A percentile compares a stretch with the other conserved stretches of the same genome.
phyloP scores from a whole-genome alignment of 108 stramenopile species.

The Discostella stelligeroides region DNA sequence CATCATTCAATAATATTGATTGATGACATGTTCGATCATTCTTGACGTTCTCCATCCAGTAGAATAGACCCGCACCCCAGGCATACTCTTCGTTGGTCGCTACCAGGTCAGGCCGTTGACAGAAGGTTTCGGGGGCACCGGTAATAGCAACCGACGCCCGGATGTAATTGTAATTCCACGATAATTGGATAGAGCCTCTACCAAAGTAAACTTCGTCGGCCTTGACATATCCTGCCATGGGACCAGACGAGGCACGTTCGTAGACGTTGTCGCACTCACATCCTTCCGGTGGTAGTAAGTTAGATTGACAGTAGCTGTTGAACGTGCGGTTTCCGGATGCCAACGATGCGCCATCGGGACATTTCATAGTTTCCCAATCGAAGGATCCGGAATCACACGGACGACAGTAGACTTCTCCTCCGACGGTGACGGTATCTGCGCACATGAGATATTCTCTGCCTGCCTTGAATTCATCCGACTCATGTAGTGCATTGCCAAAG shows the following conservation, averaged over 20 bases:
- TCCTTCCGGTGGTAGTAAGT: constrained; percentile 46
- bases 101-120: constrained; percentile 44
- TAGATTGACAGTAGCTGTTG: constrained; percentile 48
- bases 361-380: constrained; percentile 40
- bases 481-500: constrained; percentile 41
- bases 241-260: constrained; percentile 12
- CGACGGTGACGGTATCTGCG: constrained; percentile 18
- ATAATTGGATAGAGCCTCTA: constrained; percentile 44
- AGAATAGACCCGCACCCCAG: constrained; percentile 49
- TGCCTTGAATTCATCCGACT: constrained; percentile 37
- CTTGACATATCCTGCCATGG: constrained; percentile 36
- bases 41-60: constrained; percentile 55
- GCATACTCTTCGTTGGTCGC: constrained; percentile 51
- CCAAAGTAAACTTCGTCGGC: constrained; percentile 44
- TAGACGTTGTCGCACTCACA: constrained; percentile 50
- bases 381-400: constrained; percentile 35
- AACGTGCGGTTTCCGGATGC: constrained; percentile 34
- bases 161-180: constrained; percentile 54
- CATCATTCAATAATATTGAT: constrained; percentile 36
- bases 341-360: constrained; percentile 11
- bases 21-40: constrained; percentile 51
- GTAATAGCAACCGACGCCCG: constrained; percentile 43
- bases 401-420: constrained; percentile 45
- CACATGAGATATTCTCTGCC: constrained; percentile 48
- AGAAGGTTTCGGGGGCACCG: constrained; percentile 45